Evolutionary conservation across 1,284 basidiomycete genomes (phyloP).

Genomic region (Apiotrichum brassicae): DNA sequence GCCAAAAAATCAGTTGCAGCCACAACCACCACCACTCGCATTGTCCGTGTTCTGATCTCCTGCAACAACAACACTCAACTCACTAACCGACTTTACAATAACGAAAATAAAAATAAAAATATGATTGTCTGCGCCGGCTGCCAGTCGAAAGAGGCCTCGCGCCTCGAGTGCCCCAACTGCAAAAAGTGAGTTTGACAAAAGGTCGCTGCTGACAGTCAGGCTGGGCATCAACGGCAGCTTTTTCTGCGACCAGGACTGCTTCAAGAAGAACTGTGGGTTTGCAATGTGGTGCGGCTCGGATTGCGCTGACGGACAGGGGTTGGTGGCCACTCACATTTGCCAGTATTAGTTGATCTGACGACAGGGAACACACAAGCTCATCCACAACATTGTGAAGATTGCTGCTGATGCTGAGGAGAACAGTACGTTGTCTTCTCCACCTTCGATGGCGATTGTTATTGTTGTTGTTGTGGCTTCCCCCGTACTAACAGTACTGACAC

Average conservation of each 20-base stretch:
- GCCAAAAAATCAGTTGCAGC: too few species aligned
- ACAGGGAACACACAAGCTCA: constrained; percentile 40
- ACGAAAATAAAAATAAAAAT: too few species aligned
- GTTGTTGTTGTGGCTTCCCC: too few species aligned
- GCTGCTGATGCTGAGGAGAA: constrained; percentile 33
- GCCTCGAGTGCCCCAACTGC: constrained; percentile 47
- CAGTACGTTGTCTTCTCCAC: too few species aligned
- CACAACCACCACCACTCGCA: too few species aligned
- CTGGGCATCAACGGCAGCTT: constrained; percentile 46
- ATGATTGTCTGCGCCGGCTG: constrained; percentile 39
- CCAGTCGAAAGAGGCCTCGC: constrained; percentile 40
- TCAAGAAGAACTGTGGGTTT: constrained; percentile 47
- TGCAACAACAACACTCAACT: too few species aligned
- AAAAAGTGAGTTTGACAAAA: constrained; percentile 47
- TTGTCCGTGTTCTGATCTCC: too few species aligned
- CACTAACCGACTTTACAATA: too few species aligned
- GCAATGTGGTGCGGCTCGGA: not conserved
- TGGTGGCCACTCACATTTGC: not conserved
- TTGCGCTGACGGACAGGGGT: constrained; percentile 4
- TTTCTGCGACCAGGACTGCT: constrained; percentile 49
- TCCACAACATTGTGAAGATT: constrained; percentile 44
- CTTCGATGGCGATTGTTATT: too few species aligned
- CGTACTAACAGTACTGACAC: constrained; percentile 2
- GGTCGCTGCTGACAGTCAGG: constrained; percentile 25
- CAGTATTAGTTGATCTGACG: too few species aligned